phyloP scores from a whole-genome alignment of 306 rosid genomes.

The Spatholobus suberectus region DNA sequence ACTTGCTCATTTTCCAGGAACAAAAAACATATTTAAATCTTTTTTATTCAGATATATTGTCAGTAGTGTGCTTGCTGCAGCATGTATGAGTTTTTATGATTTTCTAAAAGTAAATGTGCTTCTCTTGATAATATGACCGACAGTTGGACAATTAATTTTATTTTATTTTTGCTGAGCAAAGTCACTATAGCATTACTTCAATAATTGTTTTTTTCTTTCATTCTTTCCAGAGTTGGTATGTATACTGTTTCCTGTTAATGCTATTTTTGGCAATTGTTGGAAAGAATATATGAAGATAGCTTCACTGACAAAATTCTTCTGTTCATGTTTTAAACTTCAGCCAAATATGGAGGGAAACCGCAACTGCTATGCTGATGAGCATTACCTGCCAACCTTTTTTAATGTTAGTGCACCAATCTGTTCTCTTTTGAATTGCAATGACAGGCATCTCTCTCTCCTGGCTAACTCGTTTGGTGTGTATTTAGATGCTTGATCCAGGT shows the following conservation, averaged over 20 bases:
- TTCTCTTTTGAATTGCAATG: conserved; percentile 16
- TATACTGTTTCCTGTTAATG: conserved; percentile 5
- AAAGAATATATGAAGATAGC: background rate
- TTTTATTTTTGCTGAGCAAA: conserved; percentile 13
- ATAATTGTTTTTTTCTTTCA: background rate
- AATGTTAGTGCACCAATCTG: conserved; percentile 54
- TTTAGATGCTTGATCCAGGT: conserved; percentile 83
- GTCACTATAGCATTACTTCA: background rate
- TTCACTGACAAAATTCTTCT: conserved; percentile 34
- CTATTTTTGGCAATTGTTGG: conserved; percentile 11
- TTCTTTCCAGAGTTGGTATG: conserved; percentile 9
- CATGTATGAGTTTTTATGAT: background rate
- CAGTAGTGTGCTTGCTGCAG: conserved; percentile 20
- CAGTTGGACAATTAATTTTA: background rate
- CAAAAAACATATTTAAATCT: no score
- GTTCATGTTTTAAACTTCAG: conserved; percentile 58
- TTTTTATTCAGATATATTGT: background rate
- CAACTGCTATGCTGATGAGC: conserved; percentile 89
- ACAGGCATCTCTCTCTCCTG: background rate
- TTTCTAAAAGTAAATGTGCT: background rate
- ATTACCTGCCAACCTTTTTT: conserved; percentile 86
- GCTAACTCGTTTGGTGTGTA: conserved; percentile 33
- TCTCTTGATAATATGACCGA: background rate
- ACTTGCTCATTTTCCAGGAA: no score
- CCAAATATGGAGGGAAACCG: conserved; percentile 89